A percentile compares a stretch with the other conserved stretches of the same genome.
These are phyloP conservation scores for Chaetomiaceae sp. DNA, from an alignment of 2,329 filamentous ascomycete genomes.

Conservation along the genomic window DNA sequence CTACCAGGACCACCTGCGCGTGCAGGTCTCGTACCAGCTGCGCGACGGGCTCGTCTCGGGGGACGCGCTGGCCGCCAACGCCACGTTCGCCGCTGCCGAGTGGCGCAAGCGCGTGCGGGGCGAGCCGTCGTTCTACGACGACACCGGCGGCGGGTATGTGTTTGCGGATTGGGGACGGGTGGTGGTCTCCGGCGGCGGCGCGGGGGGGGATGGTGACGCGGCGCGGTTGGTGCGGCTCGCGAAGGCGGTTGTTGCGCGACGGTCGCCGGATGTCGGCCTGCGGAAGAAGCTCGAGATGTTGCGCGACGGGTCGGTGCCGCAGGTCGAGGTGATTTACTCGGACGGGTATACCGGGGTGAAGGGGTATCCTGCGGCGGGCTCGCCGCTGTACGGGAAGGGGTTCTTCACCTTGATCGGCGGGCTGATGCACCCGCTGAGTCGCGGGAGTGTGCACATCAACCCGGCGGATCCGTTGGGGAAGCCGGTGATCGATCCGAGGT, in stretches of 20 bases:
- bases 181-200: slow-evolving; percentile 29
- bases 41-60: slow-evolving; percentile 28
- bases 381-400: slow-evolving; percentile 30
- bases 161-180: slow-evolving; percentile 41
- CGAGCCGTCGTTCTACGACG: slow-evolving; percentile 36
- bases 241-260: slow-evolving; percentile 28
- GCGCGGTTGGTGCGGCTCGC: slow-evolving; percentile 34
- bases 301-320: slow-evolving; percentile 34
- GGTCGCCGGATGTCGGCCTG: slow-evolving; percentile 28
- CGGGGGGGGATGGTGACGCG: slow-evolving; percentile 11
- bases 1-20: slow-evolving; percentile 20
- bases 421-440: slow-evolving; percentile 32
- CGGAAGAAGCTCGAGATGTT: slow-evolving; percentile 40
- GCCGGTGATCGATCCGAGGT: slow-evolving; percentile 34
- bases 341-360: slow-evolving; percentile 42
- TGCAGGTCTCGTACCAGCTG: slow-evolving; percentile 26
- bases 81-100: slow-evolving; percentile 36
- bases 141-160: slow-evolving; percentile 37
- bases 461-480: slow-evolving; percentile 32
- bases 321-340: slow-evolving; percentile 42
- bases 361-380: slow-evolving; percentile 33
- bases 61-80: slow-evolving; percentile 31
- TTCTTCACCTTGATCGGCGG: slow-evolving; percentile 31
- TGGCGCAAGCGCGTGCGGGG: slow-evolving; percentile 34
- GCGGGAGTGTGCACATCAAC: slow-evolving; percentile 34